These are phyloP conservation scores for Madurella fahalii DNA, from an alignment of 2,329 filamentous ascomycete genomes.

Conservation along the genomic window DNA sequence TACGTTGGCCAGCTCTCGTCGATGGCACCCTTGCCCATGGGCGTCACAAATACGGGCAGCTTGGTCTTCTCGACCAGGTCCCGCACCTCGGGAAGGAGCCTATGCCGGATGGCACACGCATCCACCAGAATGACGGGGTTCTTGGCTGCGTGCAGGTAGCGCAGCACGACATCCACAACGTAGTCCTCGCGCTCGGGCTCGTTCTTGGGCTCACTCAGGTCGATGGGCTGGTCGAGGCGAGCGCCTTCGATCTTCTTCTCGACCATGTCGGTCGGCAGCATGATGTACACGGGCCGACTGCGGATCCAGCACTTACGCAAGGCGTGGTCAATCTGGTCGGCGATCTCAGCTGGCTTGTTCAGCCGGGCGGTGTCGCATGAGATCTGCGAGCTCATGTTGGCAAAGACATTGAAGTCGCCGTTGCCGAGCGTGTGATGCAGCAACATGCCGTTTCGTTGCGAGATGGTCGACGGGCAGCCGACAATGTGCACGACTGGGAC, in stretches of 20 bases:
- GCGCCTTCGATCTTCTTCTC: constrained; percentile 70
- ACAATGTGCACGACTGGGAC: constrained; percentile 70
- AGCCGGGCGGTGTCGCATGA: constrained; percentile 69
- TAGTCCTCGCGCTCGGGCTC: constrained; percentile 71
- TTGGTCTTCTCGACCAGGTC: constrained; percentile 67
- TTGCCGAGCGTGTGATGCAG: constrained; percentile 69
- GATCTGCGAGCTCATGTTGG: constrained; percentile 69
- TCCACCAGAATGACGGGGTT: constrained; percentile 78
- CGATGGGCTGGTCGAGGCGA: constrained; percentile 65
- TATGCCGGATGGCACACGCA: constrained; percentile 74
- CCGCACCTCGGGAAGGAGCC: constrained; percentile 68
- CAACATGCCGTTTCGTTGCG: constrained; percentile 46
- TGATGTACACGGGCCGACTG: constrained; percentile 78
- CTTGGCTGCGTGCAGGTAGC: constrained; percentile 67
- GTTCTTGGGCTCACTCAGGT: constrained; percentile 61
- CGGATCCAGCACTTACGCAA: constrained; percentile 69
- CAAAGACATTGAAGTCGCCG: constrained; percentile 79
- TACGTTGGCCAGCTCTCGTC: constrained; percentile 73
- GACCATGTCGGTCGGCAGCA: constrained; percentile 77
- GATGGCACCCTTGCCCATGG: constrained; percentile 84
- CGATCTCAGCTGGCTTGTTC: constrained; percentile 64
- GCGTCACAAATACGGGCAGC: constrained; percentile 79
- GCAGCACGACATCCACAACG: constrained; percentile 74
- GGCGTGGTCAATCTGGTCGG: constrained; percentile 71
- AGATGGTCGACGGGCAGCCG: constrained; percentile 46